Evolutionary conservation across 2,329 filamentous ascomycete genomes (phyloP), one percentile per base, ranked within the genome.

Genomic region (Penicillium sp.): DNA sequence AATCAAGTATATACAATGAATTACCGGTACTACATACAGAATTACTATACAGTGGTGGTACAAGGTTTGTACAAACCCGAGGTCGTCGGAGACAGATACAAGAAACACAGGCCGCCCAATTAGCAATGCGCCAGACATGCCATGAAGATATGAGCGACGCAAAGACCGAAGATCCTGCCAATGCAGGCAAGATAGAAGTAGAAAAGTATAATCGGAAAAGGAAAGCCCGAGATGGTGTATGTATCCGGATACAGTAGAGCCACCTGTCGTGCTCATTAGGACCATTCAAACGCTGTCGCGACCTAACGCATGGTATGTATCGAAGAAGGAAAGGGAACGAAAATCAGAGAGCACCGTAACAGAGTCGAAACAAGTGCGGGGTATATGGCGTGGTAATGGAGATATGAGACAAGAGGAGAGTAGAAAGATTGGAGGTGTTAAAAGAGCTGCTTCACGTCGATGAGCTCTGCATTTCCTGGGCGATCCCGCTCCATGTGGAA

Each of bases 401-500:
- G 20, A 23, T 23, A 23, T 18, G 20, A 23, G 42, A 54, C 43
- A 47, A 54, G 49, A 46, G 40, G 15, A 38, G 32, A 45, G 31
- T 24, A 41, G 6, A 28, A 25, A 23, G 25, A 40, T 15, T 18
- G 5, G n/a, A 28, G 20, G 25, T 43, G 28, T 63, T 55, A 72
- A 42, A 72, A 71, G 33, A 72, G 66, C 45, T 61, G 60, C 50
- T 65, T 65, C 25, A 64, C 47, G 29, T 66, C 61, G 44, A 70
- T 60, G 37, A 66, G 55, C 35, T 70, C 66, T 10, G 61, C 52
- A 31, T 63, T 63, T 28, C 59, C 57, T 10, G 66, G 66, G 31
- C 69, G 68, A 50, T 73, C 71, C 35, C 72, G 66, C 56, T 74
- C 72, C 59, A 72, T 66, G 50, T 74, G 72, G 49, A 67, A 71